Conservation (phyloP, 108 stramenopile genomes). For the Nannochloropsis salina region DNA sequence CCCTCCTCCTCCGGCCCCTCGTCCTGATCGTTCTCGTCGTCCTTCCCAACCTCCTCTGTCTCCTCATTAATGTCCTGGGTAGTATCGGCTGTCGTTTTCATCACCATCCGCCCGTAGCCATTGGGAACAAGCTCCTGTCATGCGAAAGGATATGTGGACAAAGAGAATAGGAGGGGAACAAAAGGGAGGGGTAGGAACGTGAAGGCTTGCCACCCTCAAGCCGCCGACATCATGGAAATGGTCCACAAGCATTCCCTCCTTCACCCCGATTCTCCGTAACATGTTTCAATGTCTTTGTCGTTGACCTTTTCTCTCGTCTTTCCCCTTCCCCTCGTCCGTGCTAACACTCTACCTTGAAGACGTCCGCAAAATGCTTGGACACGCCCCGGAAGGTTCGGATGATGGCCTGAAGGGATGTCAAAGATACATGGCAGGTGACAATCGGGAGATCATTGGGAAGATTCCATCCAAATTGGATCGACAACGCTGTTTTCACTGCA, state of each 20-base stretch:
- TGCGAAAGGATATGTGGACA: no score
- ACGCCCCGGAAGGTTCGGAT: conserved; percentile 94
- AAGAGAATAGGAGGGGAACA: no score
- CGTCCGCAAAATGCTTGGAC: conserved; percentile 75
- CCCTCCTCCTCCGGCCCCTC: conserved; percentile 42
- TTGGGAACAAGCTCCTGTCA: conserved; percentile 79
- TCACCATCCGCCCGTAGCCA: conserved; percentile 86
- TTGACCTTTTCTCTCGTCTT: neutral
- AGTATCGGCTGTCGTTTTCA: conserved; percentile 54
- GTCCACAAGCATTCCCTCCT: neutral
- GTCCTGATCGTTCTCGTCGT: conserved; percentile 29
- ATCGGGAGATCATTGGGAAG: neutral
- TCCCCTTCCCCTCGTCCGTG: neutral
- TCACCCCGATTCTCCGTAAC: neutral
- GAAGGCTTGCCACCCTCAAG: no score
- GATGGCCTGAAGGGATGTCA: conserved; percentile 62
- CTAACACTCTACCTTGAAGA: conserved; percentile 61
- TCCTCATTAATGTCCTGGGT: neutral
- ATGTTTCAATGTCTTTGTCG: no score
- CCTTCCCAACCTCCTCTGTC: conserved; percentile 6
- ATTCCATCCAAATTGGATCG: neutral
- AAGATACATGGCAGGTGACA: neutral
- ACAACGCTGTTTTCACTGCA: neutral
- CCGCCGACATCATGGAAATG: no score
- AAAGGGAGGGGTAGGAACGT: no score